Evolutionary conservation across 192 early-diverging fungal genomes (phyloP).

Genomic region (Gonapodya prolifera): DNA sequence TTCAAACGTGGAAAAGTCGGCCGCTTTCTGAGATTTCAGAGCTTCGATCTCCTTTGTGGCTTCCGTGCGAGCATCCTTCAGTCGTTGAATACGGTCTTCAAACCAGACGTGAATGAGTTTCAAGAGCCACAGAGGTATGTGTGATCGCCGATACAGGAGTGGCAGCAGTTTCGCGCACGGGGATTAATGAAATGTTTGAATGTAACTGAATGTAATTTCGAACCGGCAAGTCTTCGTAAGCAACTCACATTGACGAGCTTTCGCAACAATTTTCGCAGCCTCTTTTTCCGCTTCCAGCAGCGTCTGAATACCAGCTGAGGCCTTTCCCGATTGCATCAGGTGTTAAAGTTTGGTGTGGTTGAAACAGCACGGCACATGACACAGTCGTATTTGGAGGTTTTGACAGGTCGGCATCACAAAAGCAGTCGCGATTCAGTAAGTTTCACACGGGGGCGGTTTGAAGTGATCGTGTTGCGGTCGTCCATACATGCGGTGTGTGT

Average conservation of each 20-base stretch:
- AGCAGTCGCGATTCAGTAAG: not conserved
- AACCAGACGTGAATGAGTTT: not conserved
- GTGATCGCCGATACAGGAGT: not conserved
- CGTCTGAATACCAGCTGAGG: conserved; percentile 65
- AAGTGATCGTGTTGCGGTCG: no score
- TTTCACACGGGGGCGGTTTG: no score
- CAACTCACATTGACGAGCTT: conserved; percentile 72
- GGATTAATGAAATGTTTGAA: not conserved
- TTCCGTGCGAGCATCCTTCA: conserved; percentile 92
- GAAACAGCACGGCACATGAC: conserved; percentile 7
- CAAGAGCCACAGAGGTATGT: not conserved
- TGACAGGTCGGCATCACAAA: not conserved
- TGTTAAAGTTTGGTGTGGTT: conserved; percentile 33
- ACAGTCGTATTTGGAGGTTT: not conserved
- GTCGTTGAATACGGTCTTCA: conserved; percentile 73
- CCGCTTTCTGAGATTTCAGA: conserved; percentile 71
- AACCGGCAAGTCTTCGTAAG: not conserved
- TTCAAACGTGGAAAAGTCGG: conserved; percentile 64
- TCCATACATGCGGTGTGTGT: no score
- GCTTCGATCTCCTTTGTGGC: conserved; percentile 83
- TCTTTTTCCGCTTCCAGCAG: conserved; percentile 97
- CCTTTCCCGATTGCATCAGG: conserved; percentile 22
- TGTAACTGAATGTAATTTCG: not conserved
- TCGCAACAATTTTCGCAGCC: conserved; percentile 82
- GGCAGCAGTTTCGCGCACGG: not conserved